Base-by-base conservation (phyloP, 805 yeast species). In the Kazachstania kunashirensis region DNA sequence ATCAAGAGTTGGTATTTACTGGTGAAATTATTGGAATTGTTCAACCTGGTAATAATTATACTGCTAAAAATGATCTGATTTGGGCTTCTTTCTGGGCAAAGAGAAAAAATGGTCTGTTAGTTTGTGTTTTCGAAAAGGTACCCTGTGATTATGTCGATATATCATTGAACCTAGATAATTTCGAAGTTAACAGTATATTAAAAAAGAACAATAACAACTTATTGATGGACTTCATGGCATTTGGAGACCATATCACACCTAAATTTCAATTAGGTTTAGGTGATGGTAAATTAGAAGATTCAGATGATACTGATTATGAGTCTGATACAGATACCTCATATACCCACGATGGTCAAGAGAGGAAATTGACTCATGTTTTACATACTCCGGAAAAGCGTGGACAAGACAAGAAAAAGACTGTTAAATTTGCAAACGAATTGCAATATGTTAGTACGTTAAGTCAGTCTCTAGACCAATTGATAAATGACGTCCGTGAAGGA, bases 51-150 rank as follows among this genome's bases (percentile, higher is more conserved):
- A 70, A 70, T 33, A 37, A 43, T 9, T 39, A 35, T 17, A 43
- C 38, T 14, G 34, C 33, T 24, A 37, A 37, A 9, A 27, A 34
- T 24, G 70, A 70, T 20, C 63, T 72, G 40, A 82, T 88, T 1
- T 79, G 94, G 82, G 86, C 95, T 9, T 82, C 95, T 0, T 59
- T 88, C 38, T 89, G 96, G 96, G 94, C 92, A 0, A 86, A 86
- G 49, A 66, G 75, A 40, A 76, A 78, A 46, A 79, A 78, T 3
- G 73, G 73, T 30, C 59, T 83, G 38, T 69, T 86, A 36, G 79
- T 85, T 34, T 78, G 92, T 63, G 84, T 84, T 64, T 79, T 88
- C 52, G 95, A 86, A 51, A 92, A 84, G 52, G 84, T 86, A 20
- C 83, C 77, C 2, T 75, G 80, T 51, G 77, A 71, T 49, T 75